Base-by-base conservation (phyloP, 1,284 basidiomycete genomes). In the Bjerkandera adusta region DNA sequence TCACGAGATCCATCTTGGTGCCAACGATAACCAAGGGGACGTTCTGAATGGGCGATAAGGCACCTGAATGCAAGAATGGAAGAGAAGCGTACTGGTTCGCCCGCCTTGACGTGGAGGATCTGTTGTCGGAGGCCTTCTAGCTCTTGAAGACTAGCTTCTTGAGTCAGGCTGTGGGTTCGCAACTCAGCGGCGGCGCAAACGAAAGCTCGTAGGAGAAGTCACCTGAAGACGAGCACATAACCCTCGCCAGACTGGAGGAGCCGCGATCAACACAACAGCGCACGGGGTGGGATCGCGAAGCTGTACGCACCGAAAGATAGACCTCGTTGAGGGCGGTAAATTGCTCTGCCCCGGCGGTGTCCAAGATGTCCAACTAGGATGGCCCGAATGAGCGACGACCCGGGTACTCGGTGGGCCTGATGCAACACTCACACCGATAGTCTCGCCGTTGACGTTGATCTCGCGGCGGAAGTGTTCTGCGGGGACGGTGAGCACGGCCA, bases 291-390 rank as follows among this genome's bases (percentile, higher is more conserved):
- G 38, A 20, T 13, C 35, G 30, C 32, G 36, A 4, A 16, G 24
- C 29, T 20, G 32, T 4, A 51, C 52, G 36, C 27, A 85, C 86
- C 74, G 84, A 83, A 61, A 90, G 87, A 60, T 89, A 89, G 7
- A 84, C 71, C 64, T 91, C 89, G 55, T 86, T 89, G 46, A 89
- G 68, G 16, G 83, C 82, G 11, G 73, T 86, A 61, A 91, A 91
- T 62, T 91, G 92, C 60, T 90, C 90, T n/a, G 85, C 84, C 10
- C 92, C 92, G 15, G 92, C 92, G 11, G 92, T 95, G 63, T 95
- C 92, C 46, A 93, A 67, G 30, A 95, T 83, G 61, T 95, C 89
- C 47, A 93, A 79, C 83, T 89, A 62, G 24, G 51, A 42, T 35
- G 41, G 40, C n/a, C n/a, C n/a, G n/a, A n/a, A n/a, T n/a, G n/a